phyloP scores from a whole-genome alignment of 495 filamentous ascomycete species.

The Emericellopsis terricola region DNA sequence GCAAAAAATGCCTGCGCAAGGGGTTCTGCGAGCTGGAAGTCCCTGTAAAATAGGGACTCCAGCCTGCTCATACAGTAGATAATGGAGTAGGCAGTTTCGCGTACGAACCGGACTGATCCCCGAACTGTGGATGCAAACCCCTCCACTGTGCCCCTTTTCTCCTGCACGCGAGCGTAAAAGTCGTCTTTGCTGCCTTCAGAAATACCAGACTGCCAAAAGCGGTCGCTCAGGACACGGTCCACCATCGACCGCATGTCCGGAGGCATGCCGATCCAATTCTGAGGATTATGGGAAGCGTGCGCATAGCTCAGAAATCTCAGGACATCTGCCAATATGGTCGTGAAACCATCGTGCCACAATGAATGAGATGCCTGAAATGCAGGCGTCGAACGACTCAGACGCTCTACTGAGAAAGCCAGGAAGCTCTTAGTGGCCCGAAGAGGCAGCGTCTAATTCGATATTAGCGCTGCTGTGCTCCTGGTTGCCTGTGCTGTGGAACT shows the following conservation, averaged over 20 bases:
- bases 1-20: slow-evolving; percentile 71
- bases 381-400: slow-evolving; percentile 48
- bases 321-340: slow-evolving; percentile 67
- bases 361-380: slow-evolving; percentile 51
- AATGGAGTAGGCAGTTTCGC: slow-evolving; percentile 85
- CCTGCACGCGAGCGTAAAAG: slow-evolving; percentile 80
- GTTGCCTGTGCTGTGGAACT: not conserved
- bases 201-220: slow-evolving; percentile 98
- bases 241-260: slow-evolving; percentile 62
- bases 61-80: slow-evolving; percentile 84
- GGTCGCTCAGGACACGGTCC: slow-evolving; percentile 72
- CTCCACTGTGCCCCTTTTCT: slow-evolving; percentile 77
- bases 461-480: not conserved
- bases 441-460: slow-evolving; percentile 40
- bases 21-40: slow-evolving; percentile 64
- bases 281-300: slow-evolving; percentile 82
- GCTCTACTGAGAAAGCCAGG: slow-evolving; percentile 77
- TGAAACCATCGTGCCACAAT: slow-evolving; percentile 72
- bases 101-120: slow-evolving; percentile 69
- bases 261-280: slow-evolving; percentile 67
- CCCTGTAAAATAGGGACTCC: slow-evolving; percentile 75
- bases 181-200: slow-evolving; percentile 87
- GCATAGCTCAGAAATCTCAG: slow-evolving; percentile 75
- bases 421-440: slow-evolving; percentile 78
- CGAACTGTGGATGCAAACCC: slow-evolving; percentile 86